Conservation (phyloP, 768 basidiomycete species). For the Suillus occidentalis region DNA sequence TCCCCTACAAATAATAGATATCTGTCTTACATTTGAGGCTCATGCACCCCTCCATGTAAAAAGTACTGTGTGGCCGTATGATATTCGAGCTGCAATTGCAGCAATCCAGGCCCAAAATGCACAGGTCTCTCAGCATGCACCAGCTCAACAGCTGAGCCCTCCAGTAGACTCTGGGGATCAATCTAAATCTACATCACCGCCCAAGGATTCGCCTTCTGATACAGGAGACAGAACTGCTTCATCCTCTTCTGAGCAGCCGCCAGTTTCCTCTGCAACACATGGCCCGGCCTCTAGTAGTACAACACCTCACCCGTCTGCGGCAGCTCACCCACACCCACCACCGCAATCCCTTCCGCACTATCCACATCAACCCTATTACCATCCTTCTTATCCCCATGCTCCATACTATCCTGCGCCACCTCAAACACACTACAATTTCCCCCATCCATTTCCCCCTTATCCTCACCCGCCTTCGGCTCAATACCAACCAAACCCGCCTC, state of each 20-base stretch:
- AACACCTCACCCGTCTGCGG: slow-evolving; percentile 25
- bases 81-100: slow-evolving; percentile 64
- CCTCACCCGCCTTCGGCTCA: slow-evolving; percentile 32
- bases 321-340: slow-evolving; percentile 20
- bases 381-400: slow-evolving; percentile 61
- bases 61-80: slow-evolving; percentile 69
- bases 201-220: slow-evolving; percentile 29
- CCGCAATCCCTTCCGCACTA: slow-evolving; percentile 37
- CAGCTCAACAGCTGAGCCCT: slow-evolving; percentile 14
- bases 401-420: slow-evolving; percentile 61
- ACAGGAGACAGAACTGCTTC: slow-evolving; percentile 13
- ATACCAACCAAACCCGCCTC: slow-evolving; percentile 30
- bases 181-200: neutral
- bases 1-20: slow-evolving; percentile 73
- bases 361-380: slow-evolving; percentile 57
- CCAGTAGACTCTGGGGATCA: slow-evolving; percentile 5
- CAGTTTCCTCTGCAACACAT: slow-evolving; percentile 18
- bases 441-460: slow-evolving; percentile 35
- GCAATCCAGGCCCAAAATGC: slow-evolving; percentile 39
- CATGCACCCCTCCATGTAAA: slow-evolving; percentile 67
- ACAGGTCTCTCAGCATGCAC: slow-evolving; percentile 22
- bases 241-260: slow-evolving; percentile 16
- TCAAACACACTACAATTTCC: slow-evolving; percentile 38
- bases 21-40: slow-evolving; percentile 70
- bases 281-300: slow-evolving; percentile 18